Evolutionary conservation across 352 stramenopile genomes (phyloP).

Genomic region (Phytophthora ohioensis): DNA sequence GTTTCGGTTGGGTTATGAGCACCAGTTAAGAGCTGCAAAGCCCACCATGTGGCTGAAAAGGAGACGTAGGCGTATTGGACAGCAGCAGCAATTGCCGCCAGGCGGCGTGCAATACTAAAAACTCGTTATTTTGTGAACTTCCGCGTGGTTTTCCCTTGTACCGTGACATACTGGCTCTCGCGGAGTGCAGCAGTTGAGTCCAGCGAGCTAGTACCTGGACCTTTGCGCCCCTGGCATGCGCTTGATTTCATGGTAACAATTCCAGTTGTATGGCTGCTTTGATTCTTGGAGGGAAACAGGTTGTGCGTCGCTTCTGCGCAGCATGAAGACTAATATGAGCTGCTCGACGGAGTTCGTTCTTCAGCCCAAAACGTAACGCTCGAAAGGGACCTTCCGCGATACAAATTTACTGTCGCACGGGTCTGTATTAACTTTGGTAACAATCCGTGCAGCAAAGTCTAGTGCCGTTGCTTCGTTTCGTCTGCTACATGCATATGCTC

Average conservation of each 20-base stretch:
- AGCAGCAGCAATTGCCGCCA: constrained; percentile 40
- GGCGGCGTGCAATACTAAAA: constrained; percentile 35
- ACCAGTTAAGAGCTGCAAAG: constrained; percentile 30
- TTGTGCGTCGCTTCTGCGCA: not conserved
- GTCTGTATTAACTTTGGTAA: no score
- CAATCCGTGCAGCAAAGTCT: no score
- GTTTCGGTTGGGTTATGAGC: constrained; percentile 24
- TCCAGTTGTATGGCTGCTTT: not conserved
- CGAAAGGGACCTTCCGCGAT: not conserved
- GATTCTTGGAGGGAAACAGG: not conserved
- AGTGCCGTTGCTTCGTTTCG: no score
- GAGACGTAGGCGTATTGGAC: constrained; percentile 45
- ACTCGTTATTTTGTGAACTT: constrained; percentile 9
- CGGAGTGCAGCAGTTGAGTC: constrained; percentile 15
- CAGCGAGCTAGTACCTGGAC: constrained; percentile 7
- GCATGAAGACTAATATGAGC: not conserved
- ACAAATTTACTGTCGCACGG: not conserved
- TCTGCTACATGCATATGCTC: no score
- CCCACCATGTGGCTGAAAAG: constrained; percentile 34
- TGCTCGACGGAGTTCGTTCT: not conserved
- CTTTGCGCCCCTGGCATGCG: not conserved
- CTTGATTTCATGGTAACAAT: not conserved
- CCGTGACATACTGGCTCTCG: constrained; percentile 23
- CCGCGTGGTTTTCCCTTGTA: constrained; percentile 12
- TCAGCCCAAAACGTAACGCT: not conserved